Evolutionary conservation across 768 basidiomycete genomes (phyloP), one percentile per base, ranked within the genome.

Genomic region (Mycena latifolia): DNA sequence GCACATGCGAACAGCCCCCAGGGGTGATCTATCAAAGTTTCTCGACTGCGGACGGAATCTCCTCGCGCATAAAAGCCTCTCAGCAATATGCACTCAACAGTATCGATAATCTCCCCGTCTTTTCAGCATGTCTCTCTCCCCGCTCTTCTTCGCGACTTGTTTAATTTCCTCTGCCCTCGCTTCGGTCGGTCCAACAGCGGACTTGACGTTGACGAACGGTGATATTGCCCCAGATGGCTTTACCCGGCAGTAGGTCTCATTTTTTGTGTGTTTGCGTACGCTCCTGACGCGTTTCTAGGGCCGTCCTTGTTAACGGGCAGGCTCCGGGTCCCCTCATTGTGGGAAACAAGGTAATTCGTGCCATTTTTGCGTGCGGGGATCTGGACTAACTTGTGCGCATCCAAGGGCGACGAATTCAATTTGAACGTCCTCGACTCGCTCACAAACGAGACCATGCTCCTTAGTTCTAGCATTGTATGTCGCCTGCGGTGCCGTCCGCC

Each of bases 161-260:
- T 54, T 67, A 29, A 54, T 59, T 58, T 52, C 66, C 10, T 46
- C 66, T n/a, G 45, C 24, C 29, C 46, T 67, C 35, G 67, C 67
- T 22, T 58, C 67, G 17, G 27, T 69, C 20, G 67, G 67, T 14
- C 63, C 67, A 14, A 62, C n/a, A n/a, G n/a, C n/a, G n/a, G n/a
- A n/a, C n/a, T n/a, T n/a, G n/a, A n/a, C n/a, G n/a, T n/a, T n/a
- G 17, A 46, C 55, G 4, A 55, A 64, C 46, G 63, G 48, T 22
- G 57, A 56, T 5, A 43, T 69, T 22, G 5, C 67, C 14, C 67
- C 67, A 5, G 67, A 65, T 58, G 63, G 67, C 12, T 65, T 65
- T 27, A 52, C 58, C 22, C 55, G 62, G 15, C 59, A 60, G 63
- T 5, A 5, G 6, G 31, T 33, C 31, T 11, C 11, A 11, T 5